These are phyloP conservation scores for Crithidia brevicula DNA, from an alignment of 208 protist genomes.

Conservation along the genomic window DNA sequence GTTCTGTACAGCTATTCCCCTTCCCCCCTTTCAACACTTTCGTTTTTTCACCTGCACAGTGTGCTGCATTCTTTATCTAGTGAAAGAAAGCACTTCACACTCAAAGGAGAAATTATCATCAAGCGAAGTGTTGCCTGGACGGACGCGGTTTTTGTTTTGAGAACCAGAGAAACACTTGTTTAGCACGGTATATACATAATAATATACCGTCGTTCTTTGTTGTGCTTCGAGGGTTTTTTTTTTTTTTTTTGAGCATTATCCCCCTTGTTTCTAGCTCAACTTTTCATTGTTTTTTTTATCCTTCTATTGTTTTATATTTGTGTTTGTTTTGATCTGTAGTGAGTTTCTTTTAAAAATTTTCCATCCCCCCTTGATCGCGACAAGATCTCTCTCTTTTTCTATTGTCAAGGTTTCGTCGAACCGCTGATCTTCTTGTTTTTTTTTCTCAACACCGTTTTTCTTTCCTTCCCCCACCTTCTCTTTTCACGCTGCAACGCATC, in stretches of 20 bases:
- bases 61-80: conserved; percentile 18
- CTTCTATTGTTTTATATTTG: conserved; percentile 1
- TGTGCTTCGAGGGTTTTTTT: conserved; percentile 13
- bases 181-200: conserved; percentile 8
- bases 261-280: conserved; percentile 3
- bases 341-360: too few relatives aligned
- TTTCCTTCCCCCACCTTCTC: background rate
- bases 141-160: conserved; percentile 2
- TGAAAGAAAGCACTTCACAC: conserved; percentile 12
- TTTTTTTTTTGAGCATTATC: conserved; percentile 12
- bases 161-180: conserved; percentile 7
- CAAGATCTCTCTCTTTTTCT: too few relatives aligned
- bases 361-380: too few relatives aligned
- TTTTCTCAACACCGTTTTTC: background rate
- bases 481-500: background rate
- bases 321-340: background rate
- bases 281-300: too few relatives aligned
- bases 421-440: background rate
- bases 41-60: conserved; percentile 2
- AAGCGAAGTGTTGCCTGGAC: background rate
- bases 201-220: conserved; percentile 16
- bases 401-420: background rate
- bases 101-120: background rate
- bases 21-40: background rate
- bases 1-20: background rate